These are phyloP conservation scores for Volutella citrinella DNA, from an alignment of 2,329 filamentous ascomycete genomes.

Conservation along the genomic window DNA sequence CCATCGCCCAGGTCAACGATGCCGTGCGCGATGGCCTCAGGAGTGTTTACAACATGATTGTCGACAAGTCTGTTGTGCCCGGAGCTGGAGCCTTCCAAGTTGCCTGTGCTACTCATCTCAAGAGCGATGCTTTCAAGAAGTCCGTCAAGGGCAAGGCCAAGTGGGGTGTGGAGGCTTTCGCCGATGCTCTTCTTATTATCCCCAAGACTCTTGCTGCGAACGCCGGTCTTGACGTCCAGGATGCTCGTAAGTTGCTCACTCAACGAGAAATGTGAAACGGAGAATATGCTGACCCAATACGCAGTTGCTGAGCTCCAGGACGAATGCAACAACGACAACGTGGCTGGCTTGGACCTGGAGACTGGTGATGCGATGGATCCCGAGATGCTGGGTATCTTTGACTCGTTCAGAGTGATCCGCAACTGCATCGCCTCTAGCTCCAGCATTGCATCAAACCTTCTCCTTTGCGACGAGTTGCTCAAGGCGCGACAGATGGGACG, in stretches of 20 bases:
- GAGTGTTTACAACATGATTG: slow-evolving; percentile 99
- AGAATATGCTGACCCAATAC: slow-evolving; percentile 15
- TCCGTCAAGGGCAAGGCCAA: slow-evolving; percentile 97
- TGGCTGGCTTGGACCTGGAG: slow-evolving; percentile 81
- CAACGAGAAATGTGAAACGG: slow-evolving; percentile 2
- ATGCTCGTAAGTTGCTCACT: slow-evolving; percentile 64
- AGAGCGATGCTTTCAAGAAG: slow-evolving; percentile 81
- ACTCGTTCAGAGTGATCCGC: slow-evolving; percentile 91
- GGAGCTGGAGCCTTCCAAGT: slow-evolving; percentile 96
- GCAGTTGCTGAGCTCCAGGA: slow-evolving; percentile 83
- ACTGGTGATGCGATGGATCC: slow-evolving; percentile 96
- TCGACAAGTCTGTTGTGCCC: slow-evolving; percentile 93
- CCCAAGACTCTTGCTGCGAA: slow-evolving; percentile 97
- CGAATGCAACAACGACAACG: slow-evolving; percentile 77
- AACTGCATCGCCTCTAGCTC: slow-evolving; percentile 93
- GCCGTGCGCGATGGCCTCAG: slow-evolving; percentile 92
- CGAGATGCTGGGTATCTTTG: slow-evolving; percentile 85
- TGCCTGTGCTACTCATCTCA: slow-evolving; percentile 82
- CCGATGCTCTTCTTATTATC: slow-evolving; percentile 90
- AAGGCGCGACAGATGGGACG: slow-evolving; percentile 95
- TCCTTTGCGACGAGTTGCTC: slow-evolving; percentile 94
- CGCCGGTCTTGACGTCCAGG: slow-evolving; percentile 93
- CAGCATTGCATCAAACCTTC: slow-evolving; percentile 90
- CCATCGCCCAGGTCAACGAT: slow-evolving; percentile 94
- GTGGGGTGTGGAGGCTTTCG: slow-evolving; percentile 91